A percentile compares a stretch with the other conserved stretches of the same genome.
Evolutionary conservation across 2,329 filamentous ascomycete species (phyloP).

Genomic region (Geoglossum cookeanum): DNA sequence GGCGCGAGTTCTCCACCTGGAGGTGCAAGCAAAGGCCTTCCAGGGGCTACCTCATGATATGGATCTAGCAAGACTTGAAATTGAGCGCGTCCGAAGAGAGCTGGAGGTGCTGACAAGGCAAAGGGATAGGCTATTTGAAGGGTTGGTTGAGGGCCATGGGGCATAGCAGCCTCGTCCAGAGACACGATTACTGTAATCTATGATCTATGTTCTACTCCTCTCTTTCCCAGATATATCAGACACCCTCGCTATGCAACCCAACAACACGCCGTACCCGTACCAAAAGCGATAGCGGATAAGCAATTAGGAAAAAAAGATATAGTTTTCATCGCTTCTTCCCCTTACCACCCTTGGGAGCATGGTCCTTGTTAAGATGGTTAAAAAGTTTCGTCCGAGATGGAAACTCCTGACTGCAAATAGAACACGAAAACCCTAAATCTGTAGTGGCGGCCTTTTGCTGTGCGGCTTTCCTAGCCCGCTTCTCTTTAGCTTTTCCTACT

Average conservation of each 20-base stretch:
- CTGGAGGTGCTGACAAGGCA: slow-evolving; percentile 39
- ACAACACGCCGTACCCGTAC: background rate
- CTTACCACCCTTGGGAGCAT: slow-evolving; percentile 26
- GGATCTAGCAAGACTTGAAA: slow-evolving; percentile 46
- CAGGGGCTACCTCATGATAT: slow-evolving; percentile 53
- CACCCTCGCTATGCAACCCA: background rate
- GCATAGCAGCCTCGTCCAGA: background rate
- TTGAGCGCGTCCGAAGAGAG: slow-evolving; percentile 47
- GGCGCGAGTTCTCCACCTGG: slow-evolving; percentile 37
- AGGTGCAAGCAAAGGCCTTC: slow-evolving; percentile 44
- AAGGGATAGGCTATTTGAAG: slow-evolving; percentile 59
- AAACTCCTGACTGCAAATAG: slow-evolving; percentile 61
- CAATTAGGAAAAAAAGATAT: no score
- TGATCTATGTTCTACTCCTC: background rate
- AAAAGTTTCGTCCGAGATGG: slow-evolving; percentile 55
- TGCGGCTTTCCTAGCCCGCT: slow-evolving; percentile 30
- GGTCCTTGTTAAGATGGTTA: slow-evolving; percentile 45
- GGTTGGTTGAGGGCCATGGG: slow-evolving; percentile 33
- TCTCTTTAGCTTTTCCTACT: slow-evolving; percentile 33
- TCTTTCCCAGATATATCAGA: background rate
- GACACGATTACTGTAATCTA: background rate
- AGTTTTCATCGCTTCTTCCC: background rate
- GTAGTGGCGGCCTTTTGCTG: slow-evolving; percentile 11
- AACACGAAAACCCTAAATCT: slow-evolving; percentile 39
- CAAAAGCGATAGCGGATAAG: no score